Base-by-base conservation (phyloP, 2,329 filamentous ascomycete species). In the Exophiala bonariae region DNA sequence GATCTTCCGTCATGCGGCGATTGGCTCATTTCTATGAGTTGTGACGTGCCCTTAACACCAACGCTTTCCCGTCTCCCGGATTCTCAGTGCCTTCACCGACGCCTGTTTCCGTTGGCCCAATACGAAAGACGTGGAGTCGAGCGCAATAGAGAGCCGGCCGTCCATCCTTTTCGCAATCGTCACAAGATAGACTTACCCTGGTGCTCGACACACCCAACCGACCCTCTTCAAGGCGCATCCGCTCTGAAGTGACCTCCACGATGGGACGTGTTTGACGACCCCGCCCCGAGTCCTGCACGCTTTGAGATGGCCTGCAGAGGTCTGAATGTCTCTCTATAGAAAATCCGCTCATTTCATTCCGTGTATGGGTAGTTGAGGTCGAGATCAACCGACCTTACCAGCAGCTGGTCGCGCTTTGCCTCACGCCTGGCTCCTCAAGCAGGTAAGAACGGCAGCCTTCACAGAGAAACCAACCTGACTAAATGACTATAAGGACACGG, bases 131-230 rank as follows among this genome's bases (percentile, higher is more conserved):
- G 36, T 41, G 20, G 44, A 47, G 44, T 5, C 22, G 28, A 22
- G 19, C 23, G 20, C 35, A 47, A 26, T 47, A 47, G 18, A 40
- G 22, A 28, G 18, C 37, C 14, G 8, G 8, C 22, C 17, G 14
- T 17, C 37, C 14, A 37, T 45, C 23, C 17, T 39, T 10, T 23
- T 46, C 43, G 28, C 43, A 22, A 41, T 16, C 9, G 13, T 14
- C 39, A 34, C 43, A 46, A 40, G 17, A 40, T 41, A 9, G 36
- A 40, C n/a, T 46, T 40, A 16, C 43, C 43, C 23, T 28, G 30
- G 43, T 38, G 33, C 22, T 33, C 10, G 20, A 46, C n/a, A 35
- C 43, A 30, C 43, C 43, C 40, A 5, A 34, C 43, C 36, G n/a
- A 28, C 35, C 41, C 26, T 20, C 43, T 10, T 46, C 26, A 40